Base-by-base conservation (phyloP, 2,329 filamentous ascomycete genomes). In the Nemania bipapillata region DNA sequence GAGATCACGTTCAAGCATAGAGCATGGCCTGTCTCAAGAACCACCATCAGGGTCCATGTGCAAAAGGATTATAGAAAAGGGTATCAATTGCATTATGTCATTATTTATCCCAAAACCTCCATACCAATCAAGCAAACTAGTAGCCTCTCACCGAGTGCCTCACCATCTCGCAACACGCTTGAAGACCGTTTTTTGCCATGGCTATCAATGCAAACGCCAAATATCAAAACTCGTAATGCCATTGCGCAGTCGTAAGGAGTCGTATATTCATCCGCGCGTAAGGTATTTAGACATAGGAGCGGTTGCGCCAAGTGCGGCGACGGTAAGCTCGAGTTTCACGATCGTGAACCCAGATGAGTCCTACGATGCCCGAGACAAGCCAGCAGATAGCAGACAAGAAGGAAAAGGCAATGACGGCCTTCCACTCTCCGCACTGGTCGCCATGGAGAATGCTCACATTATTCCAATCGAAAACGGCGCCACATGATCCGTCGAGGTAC, bases 381-480 rank as follows among this genome's bases (percentile, higher is more conserved):
- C 91, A 94, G 76, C 89, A 83, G 72, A 92, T 84, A 63, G 90
- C 90, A 2, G 89, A 90, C 63, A 93, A 80, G 81, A 94, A 94
- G 56, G 85, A 82, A 76, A 94, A 93, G 4, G 91, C 91, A 73
- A 92, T 86, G 69, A 87, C 84, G 47, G 92, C 87, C 81, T 91
- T 92, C 86, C 88, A 92, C 74, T 88, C 86, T 66, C 87, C 84
- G 79, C 92, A 95, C n/a, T 79, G 77, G 53, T 85, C 80, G 71
- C 83, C 81, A 54, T 81, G 81, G 52, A 80, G 72, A 58, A 86
- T 79, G 35, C 80, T 76, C 66, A 92, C 82, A 59, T 84, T 83
- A 68, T 78, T 77, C 90, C 90, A 92, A 77, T 87, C 74, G 77
- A 89, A 91, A 70, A 87, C 79, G 70, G 81, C 79, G 40, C 87